Evolutionary conservation across 2,329 filamentous ascomycete genomes (phyloP), one percentile per base, ranked within the genome.

Genomic region (Pyrenophora tritici-repentis): DNA sequence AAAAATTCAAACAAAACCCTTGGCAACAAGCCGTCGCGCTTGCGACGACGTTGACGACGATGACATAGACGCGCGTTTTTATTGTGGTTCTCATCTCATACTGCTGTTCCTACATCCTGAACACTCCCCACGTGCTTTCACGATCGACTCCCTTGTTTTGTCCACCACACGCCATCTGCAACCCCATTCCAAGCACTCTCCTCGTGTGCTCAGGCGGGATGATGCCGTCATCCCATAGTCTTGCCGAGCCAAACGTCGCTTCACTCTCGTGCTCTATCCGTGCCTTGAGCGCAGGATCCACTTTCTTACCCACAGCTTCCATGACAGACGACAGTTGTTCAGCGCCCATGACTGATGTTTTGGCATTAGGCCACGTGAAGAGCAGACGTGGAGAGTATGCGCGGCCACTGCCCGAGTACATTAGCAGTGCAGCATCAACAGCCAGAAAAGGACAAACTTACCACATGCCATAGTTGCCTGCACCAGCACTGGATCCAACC

Each of bases 401-500:
- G 42, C 94, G 84, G 17, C 94, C 94, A 70, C 91, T 83, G 44
- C 7, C 2, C 8, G 6, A 20, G 14, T 6, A 5, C 9, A 3
- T 53, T 18, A 39, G 44, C 33, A n/a, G 29, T 40, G 47, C 14
- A 47, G 35, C 10, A 34, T 22, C 12, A 9, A 31, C 4, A 13
- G 33, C 17, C 26, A 4, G 7, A 12, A 16, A n/a, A 17, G 12
- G 17, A n/a, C 2, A 38, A 10, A 78, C 80, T 70, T 72, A 83
- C 81, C 85, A 97, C 94, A 99, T 99, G 65, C 93, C 94, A 71
- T 99, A 99, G 75, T 97, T 99, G 3, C 94, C 94, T 6, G 93
- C 93, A 51, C 93, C 93, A 59, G 94, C 94, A 72, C 88, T 92
- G 24, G 89, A 89, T 18, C 94, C 94, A n/a, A 97, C 87, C 1